phyloP scores from a whole-genome alignment of 1,284 basidiomycete species.

The Ceratorhiza oryzae-sativae region DNA sequence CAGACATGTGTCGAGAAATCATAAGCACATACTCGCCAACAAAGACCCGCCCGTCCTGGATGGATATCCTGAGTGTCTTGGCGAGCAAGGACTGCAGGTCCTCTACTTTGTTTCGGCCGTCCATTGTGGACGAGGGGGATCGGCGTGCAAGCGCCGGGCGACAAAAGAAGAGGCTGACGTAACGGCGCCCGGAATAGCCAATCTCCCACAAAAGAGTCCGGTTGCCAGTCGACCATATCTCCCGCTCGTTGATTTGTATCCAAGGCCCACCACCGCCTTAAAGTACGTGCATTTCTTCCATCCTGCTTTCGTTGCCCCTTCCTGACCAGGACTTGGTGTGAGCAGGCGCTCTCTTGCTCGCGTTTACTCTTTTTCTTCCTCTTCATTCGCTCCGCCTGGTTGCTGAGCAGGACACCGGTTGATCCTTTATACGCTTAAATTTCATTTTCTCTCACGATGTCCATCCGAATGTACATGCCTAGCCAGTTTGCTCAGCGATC shows the following conservation, averaged over 20 bases:
- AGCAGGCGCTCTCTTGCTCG: neutral
- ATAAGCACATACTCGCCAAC: slow-evolving; percentile 25
- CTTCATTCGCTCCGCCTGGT: slow-evolving; percentile 17
- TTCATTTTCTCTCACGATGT: slow-evolving; percentile 2
- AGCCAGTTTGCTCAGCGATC: slow-evolving; percentile 10
- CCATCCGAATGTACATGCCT: slow-evolving; percentile 34
- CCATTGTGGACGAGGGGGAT: slow-evolving; percentile 10
- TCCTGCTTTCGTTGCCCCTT: neutral
- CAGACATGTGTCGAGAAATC: neutral
- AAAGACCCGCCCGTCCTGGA: slow-evolving; percentile 43
- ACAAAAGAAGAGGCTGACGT: neutral
- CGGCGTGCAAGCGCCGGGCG: neutral
- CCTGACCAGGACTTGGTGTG: neutral
- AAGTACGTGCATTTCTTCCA: neutral
- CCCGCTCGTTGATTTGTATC: slow-evolving; percentile 22
- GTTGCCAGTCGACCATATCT: slow-evolving; percentile 20
- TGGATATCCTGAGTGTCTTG: slow-evolving; percentile 36
- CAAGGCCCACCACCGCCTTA: neutral
- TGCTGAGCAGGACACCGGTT: slow-evolving; percentile 34
- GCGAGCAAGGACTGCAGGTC: slow-evolving; percentile 11
- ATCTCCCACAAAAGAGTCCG: slow-evolving; percentile 10
- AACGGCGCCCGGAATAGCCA: slow-evolving; percentile 1
- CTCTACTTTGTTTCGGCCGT: slow-evolving; percentile 15
- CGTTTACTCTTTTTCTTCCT: neutral
- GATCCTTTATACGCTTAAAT: neutral